phyloP scores from a whole-genome alignment of 306 rosid genomes.

The Acacia acuminata region DNA sequence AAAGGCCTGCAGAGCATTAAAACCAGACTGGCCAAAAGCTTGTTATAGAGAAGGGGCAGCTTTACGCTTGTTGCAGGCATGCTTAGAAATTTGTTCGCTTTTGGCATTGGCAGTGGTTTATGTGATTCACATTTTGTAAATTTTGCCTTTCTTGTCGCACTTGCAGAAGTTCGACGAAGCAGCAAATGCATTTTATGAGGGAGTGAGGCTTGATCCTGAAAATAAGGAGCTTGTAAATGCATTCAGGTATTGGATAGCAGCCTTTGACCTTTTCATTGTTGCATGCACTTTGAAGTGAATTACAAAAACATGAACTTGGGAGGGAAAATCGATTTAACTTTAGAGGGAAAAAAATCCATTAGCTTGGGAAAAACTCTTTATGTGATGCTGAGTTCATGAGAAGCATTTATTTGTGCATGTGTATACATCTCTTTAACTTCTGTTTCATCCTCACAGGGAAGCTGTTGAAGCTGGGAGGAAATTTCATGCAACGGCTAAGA shows the following conservation, averaged over 20 bases:
- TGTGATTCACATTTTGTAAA: slow-evolving; percentile 23
- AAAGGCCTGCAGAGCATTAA: slow-evolving; percentile 76
- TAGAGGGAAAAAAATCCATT: not conserved
- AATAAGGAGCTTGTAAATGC: slow-evolving; percentile 78
- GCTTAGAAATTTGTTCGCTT: slow-evolving; percentile 28
- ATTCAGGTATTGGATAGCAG: slow-evolving; percentile 61
- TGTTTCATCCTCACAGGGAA: slow-evolving; percentile 60
- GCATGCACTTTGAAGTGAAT: not conserved
- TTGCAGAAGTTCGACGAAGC: slow-evolving; percentile 95
- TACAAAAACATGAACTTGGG: too few species aligned
- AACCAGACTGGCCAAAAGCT: slow-evolving; percentile 87
- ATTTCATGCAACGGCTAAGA: slow-evolving; percentile 63
- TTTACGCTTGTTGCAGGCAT: slow-evolving; percentile 80
- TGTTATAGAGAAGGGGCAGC: slow-evolving; percentile 99
- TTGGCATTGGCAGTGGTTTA: slow-evolving; percentile 12
- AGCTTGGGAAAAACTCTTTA: not conserved
- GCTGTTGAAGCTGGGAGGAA: slow-evolving; percentile 92
- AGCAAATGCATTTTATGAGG: slow-evolving; percentile 89
- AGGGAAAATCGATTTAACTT: too few species aligned
- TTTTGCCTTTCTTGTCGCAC: slow-evolving; percentile 12
- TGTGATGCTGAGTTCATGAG: not conserved
- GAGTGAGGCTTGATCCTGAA: slow-evolving; percentile 81
- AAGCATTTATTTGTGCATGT: not conserved
- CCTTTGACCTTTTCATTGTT: not conserved
- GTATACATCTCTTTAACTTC: slow-evolving; percentile 5